Evolutionary conservation across 2,329 filamentous ascomycete genomes (phyloP).

Genomic region (Paecilomyces sp.): DNA sequence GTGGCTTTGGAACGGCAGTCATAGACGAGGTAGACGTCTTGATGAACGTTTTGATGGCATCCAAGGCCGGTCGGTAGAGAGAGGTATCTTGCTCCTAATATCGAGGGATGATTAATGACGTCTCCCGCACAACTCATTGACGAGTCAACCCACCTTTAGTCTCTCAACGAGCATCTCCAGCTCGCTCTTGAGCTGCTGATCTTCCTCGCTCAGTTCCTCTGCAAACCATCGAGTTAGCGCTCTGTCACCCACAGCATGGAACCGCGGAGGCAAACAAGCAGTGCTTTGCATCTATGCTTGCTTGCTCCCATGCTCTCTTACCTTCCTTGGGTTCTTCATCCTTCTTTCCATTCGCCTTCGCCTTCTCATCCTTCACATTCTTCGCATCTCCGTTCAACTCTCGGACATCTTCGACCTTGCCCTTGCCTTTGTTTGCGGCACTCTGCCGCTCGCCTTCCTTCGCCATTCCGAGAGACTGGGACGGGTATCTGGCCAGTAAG

Average conservation of each 20-base stretch:
- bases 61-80: constrained; percentile 85
- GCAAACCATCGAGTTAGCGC: constrained; percentile 30
- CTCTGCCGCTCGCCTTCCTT: constrained; percentile 85
- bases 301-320: constrained; percentile 26
- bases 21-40: constrained; percentile 99
- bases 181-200: constrained; percentile 96
- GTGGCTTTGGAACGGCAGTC: constrained; percentile 96
- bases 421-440: constrained; percentile 90
- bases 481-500: constrained; percentile 24
- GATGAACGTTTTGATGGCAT: constrained; percentile 97
- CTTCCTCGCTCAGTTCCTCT: constrained; percentile 95
- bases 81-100: constrained; percentile 72
- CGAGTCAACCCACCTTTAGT: constrained; percentile 60
- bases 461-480: constrained; percentile 58
- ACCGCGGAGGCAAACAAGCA: background rate
- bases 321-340: constrained; percentile 60
- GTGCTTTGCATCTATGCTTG: background rate
- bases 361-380: constrained; percentile 61
- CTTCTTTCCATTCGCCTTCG: constrained; percentile 62
- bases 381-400: constrained; percentile 51
- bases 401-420: constrained; percentile 68
- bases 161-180: constrained; percentile 97
- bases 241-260: constrained; percentile 18
- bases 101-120: constrained; percentile 18
- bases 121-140: background rate